Conservation (phyloP, 768 basidiomycete genomes). For the Thelephora ganbajun region DNA sequence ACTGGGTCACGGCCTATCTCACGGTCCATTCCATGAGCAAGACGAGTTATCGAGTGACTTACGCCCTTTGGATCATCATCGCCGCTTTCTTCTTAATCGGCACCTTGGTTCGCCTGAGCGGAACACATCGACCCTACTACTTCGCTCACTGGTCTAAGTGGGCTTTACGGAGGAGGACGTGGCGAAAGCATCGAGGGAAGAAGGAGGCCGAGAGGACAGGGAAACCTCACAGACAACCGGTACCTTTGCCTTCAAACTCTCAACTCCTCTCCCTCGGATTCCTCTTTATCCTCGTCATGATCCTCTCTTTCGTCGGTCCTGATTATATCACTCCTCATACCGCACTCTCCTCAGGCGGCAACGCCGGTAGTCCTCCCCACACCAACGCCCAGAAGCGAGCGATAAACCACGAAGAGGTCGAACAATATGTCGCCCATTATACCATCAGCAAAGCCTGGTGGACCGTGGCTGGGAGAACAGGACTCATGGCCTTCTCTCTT, state of each 20-base stretch:
- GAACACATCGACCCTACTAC: slow-evolving; percentile 24
- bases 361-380: not conserved
- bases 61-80: slow-evolving; percentile 45
- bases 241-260: slow-evolving; percentile 46
- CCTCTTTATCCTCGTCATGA: slow-evolving; percentile 28
- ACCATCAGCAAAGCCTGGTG: slow-evolving; percentile 59
- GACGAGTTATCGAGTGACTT: slow-evolving; percentile 40
- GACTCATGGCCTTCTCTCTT: slow-evolving; percentile 59
- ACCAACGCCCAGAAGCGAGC: too few species aligned
- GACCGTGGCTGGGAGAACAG: slow-evolving; percentile 54
- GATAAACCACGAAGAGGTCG: slow-evolving; percentile 12
- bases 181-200: slow-evolving; percentile 33
- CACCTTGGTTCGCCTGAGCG: slow-evolving; percentile 28
- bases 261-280: slow-evolving; percentile 38
- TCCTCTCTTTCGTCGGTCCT: slow-evolving; percentile 42
- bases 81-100: slow-evolving; percentile 25
- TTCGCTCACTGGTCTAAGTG: slow-evolving; percentile 48
- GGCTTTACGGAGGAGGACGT: slow-evolving; percentile 42
- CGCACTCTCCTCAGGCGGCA: not conserved
- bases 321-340: slow-evolving; percentile 47
- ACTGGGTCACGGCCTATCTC: slow-evolving; percentile 46
- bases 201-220: slow-evolving; percentile 19
- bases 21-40: slow-evolving; percentile 38
- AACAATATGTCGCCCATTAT: slow-evolving; percentile 32
- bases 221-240: slow-evolving; percentile 26